These are phyloP conservation scores for Solanum verrucosum DNA, from an alignment of 257 asterid genomes.

Conservation along the genomic window DNA sequence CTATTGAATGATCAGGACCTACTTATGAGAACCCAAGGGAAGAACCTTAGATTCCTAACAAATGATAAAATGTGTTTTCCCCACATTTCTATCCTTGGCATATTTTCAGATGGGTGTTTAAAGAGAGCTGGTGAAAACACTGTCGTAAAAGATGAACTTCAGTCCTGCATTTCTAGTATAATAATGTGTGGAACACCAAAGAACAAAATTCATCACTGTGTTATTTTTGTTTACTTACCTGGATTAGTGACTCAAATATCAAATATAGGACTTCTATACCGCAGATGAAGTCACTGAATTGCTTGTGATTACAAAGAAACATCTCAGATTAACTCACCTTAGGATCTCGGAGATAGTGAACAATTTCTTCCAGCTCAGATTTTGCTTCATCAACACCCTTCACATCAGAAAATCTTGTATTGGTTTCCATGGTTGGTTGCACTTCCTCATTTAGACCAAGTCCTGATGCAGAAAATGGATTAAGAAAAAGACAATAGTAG, in stretches of 20 bases:
- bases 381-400: constrained; percentile 99
- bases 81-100: neutral
- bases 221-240: neutral
- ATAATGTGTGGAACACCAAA: neutral
- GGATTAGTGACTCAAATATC: neutral
- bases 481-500: neutral
- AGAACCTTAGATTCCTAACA: neutral
- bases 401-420: constrained; percentile 80
- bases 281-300: neutral
- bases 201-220: neutral
- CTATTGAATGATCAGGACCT: neutral
- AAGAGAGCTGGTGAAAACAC: neutral
- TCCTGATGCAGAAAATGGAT: constrained; percentile 28
- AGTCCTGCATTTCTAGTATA: neutral
- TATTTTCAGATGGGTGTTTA: neutral
- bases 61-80: neutral
- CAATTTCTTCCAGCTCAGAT: constrained; percentile 92
- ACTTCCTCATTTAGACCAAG: constrained; percentile 91
- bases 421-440: constrained; percentile 72
- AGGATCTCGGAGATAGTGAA: constrained; percentile 96
- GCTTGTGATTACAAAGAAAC: neutral
- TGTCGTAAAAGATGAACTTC: neutral
- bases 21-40: neutral
- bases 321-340: constrained; percentile 36
- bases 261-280: neutral